Evolutionary conservation across 352 stramenopile genomes (phyloP).

Genomic region (Globisporangium orthogonon): DNA sequence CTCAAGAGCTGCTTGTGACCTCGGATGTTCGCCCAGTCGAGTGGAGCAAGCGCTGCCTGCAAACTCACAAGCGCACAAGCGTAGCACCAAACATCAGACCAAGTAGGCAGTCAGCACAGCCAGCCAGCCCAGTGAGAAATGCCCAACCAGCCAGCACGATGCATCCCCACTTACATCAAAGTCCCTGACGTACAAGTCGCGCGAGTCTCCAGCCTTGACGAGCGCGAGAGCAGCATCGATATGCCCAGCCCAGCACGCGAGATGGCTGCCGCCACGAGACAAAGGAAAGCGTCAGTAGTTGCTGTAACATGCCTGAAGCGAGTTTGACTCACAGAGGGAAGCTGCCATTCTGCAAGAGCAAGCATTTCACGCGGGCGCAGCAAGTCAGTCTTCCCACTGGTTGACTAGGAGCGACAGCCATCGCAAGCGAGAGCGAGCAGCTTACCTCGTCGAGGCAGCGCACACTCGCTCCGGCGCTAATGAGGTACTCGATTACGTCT

Average conservation of each 20-base stretch:
- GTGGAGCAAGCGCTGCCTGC: conserved; percentile 28
- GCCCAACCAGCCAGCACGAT: neutral
- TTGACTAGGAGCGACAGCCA: no score
- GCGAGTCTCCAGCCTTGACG: conserved; percentile 36
- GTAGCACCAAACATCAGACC: neutral
- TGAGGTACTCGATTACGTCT: conserved; percentile 46
- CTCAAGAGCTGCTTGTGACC: conserved; percentile 36
- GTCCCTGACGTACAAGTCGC: conserved; percentile 61
- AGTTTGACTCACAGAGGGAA: conserved; percentile 42
- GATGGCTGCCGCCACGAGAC: conserved; percentile 26
- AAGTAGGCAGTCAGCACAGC: neutral
- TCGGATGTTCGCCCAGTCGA: conserved; percentile 55
- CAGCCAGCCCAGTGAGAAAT: no score
- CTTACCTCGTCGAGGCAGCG: conserved; percentile 45
- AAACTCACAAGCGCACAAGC: neutral
- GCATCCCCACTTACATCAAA: conserved; percentile 35
- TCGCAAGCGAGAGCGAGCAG: no score
- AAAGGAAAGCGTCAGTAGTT: neutral
- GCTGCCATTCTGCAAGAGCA: conserved; percentile 43
- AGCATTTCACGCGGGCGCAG: neutral
- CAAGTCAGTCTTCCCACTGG: neutral
- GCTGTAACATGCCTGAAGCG: neutral
- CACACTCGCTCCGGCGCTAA: conserved; percentile 39
- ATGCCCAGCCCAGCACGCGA: conserved; percentile 65
- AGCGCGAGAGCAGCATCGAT: conserved; percentile 43